Percentiles rank a stretch among this genome's conserved stretches.
Evolutionary conservation across 257 asterid species (phyloP).

Genomic region (Lantana camara): DNA sequence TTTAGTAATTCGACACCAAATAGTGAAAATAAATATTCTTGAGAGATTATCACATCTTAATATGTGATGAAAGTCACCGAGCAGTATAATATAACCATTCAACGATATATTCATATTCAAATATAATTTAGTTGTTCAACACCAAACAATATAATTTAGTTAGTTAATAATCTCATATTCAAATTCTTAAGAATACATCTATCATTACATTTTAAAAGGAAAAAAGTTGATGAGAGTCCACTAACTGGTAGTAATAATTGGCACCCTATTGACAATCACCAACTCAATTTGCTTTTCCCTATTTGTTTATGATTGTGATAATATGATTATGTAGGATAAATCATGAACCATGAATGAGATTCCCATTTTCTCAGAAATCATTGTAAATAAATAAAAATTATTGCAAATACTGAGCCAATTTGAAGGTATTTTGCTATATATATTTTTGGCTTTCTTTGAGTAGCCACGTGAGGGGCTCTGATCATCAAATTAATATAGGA

Average conservation of each 20-base stretch:
- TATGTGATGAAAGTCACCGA: too few species aligned
- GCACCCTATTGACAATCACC: slow-evolving; percentile 6
- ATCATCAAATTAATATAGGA: slow-evolving; percentile 16
- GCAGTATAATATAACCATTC: too few species aligned
- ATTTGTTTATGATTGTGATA: slow-evolving; percentile 28
- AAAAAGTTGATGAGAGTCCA: slow-evolving; percentile 27
- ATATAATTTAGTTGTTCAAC: too few species aligned
- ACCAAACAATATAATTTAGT: too few species aligned
- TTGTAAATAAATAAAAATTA: slow-evolving; percentile 24
- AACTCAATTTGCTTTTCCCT: slow-evolving; percentile 18
- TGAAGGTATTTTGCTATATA: slow-evolving; percentile 17
- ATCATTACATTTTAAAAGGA: too few species aligned
- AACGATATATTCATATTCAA: too few species aligned
- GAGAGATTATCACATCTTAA: too few species aligned
- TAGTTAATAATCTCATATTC: too few species aligned
- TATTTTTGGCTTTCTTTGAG: slow-evolving; percentile 13
- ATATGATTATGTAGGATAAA: slow-evolving; percentile 43
- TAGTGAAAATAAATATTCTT: too few species aligned
- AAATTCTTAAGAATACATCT: too few species aligned
- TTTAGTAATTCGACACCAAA: too few species aligned
- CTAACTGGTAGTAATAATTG: slow-evolving; percentile 23
- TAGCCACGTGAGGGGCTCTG: slow-evolving; percentile 24
- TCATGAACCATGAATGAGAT: slow-evolving; percentile 40
- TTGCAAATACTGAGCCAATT: background rate
- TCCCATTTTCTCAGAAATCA: slow-evolving; percentile 44